Percentiles rank a stretch among this genome's conserved stretches.
Conservation (phyloP, 331 rosid species). For the Malus hybrid region DNA sequence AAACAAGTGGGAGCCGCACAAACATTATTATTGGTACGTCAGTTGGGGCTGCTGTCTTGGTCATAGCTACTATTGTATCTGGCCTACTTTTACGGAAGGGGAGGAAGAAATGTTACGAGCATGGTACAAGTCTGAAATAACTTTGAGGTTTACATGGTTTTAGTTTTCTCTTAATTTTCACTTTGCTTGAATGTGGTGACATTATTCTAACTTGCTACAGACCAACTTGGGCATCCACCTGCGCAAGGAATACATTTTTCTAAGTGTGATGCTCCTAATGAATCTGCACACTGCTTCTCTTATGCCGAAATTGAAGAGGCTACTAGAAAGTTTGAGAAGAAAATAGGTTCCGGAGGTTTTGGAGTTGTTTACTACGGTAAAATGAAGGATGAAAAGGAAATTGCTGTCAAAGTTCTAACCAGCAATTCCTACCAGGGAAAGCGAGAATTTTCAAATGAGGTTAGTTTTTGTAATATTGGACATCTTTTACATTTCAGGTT, state of each 20-base stretch:
- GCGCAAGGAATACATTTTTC: constrained; percentile 35
- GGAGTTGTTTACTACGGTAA: constrained; percentile 82
- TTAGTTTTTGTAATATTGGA: constrained; percentile 14
- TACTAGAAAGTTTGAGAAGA: constrained; percentile 61
- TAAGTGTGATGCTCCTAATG: constrained; percentile 42
- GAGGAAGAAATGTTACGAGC: constrained; percentile 26
- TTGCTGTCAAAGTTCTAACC: constrained; percentile 79
- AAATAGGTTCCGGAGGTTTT: constrained; percentile 88
- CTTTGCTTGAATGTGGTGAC: constrained; percentile 9
- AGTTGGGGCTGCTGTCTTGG: constrained; percentile 59
- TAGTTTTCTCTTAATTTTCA: constrained; percentile 8
- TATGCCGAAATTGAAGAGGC: constrained; percentile 56
- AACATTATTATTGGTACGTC: constrained; percentile 55
- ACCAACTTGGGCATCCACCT: constrained; percentile 27
- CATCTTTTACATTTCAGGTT: background rate
- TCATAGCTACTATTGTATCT: constrained; percentile 46
- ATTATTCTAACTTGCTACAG: constrained; percentile 29
- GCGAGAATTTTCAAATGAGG: constrained; percentile 91
- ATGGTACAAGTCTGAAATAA: constrained; percentile 39
- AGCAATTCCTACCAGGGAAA: constrained; percentile 78
- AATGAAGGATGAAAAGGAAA: constrained; percentile 61
- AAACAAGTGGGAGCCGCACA: constrained; percentile 26
- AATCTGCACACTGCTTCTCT: constrained; percentile 67
- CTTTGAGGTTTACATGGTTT: background rate
- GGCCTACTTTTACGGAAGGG: constrained; percentile 45